Evolutionary conservation across 106 monocot genomes (phyloP), one percentile per base, ranked within the genome.

Genomic region (Allium sativum): DNA sequence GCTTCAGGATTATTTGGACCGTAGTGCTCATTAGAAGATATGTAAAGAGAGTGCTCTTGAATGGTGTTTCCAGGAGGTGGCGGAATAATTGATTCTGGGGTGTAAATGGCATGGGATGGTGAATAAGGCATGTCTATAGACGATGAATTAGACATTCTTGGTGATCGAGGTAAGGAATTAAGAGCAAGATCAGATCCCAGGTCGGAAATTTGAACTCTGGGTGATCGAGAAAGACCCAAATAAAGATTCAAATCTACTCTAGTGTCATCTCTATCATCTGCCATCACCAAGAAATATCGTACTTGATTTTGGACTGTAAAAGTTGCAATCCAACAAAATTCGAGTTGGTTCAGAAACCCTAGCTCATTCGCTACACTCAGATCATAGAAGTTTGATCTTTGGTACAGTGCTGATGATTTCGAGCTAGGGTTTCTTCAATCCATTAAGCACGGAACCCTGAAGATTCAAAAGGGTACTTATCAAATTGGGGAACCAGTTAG

Each of bases 201-300:
- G 40, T 71, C 78, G 0, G 55, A 46, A 12, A 51, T 58, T 56
- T 17, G 66, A 10, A 48, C 53, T 9, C 66, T 74, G 21, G 70
- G 67, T 42, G 77, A 72, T 9, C 68, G 72, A 21, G 78, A 72
- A 21, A 68, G 72, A 16, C 77, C 76, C 16, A 82, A 52, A 42
- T 85, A 77, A 13, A 90, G 73, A 69, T 85, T 90, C 72, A 82
- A 72, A 79, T 90, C 89, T 71, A 82, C 63, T 44, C 61, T 46
- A 46, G 19, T 62, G 45, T 62, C 61, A 62, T 46, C 46, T 62
- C 61, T 46, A 18, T 62, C 61, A 62, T 46, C 61, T 46, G 61
- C 61, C 61, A 62, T 62, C 43, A 18, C 59, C 59, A 59, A 59
- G n/a, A n/a, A n/a, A n/a, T n/a, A n/a, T n/a, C n/a, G n/a, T n/a